Evolutionary conservation across 2,329 filamentous ascomycete genomes (phyloP).

Genomic region (Colletotrichum gigasporum): DNA sequence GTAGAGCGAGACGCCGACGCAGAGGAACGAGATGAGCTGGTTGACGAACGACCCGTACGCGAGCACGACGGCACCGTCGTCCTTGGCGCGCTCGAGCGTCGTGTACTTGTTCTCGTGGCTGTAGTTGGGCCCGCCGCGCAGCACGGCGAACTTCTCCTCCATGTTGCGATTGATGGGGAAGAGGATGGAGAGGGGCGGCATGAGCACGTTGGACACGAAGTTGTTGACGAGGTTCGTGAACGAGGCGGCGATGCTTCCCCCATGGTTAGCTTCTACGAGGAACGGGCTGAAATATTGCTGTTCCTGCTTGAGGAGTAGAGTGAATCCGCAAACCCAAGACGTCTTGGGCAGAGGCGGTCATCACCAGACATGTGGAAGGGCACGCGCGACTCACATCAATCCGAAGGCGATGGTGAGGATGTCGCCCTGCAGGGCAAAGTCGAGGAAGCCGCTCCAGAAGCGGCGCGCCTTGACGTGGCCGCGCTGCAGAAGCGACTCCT

Average conservation of each 20-base stretch:
- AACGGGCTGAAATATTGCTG: neutral
- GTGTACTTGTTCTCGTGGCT: conserved; percentile 68
- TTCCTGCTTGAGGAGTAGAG: neutral
- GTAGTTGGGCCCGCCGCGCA: conserved; percentile 66
- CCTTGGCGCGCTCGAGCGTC: conserved; percentile 73
- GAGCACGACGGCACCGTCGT: conserved; percentile 77
- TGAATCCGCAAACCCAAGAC: no score
- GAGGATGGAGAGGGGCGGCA: conserved; percentile 75
- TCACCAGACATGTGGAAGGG: neutral
- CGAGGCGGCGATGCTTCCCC: conserved; percentile 69
- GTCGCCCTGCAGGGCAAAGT: conserved; percentile 79
- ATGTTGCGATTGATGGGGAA: conserved; percentile 77
- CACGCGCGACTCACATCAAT: conserved; percentile 65
- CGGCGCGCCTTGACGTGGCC: conserved; percentile 58
- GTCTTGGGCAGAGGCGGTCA: no score
- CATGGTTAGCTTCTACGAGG: conserved; percentile 13
- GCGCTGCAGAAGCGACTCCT: conserved; percentile 56
- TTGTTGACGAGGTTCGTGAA: conserved; percentile 78
- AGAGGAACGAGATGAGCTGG: conserved; percentile 71
- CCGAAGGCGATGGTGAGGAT: conserved; percentile 81
- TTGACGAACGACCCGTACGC: conserved; percentile 76
- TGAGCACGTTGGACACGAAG: conserved; percentile 75
- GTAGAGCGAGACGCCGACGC: conserved; percentile 73
- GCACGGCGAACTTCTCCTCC: conserved; percentile 77
- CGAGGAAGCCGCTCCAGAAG: conserved; percentile 71